Conservation (phyloP, 1,284 basidiomycete genomes). For the Athelia sp. region DNA sequence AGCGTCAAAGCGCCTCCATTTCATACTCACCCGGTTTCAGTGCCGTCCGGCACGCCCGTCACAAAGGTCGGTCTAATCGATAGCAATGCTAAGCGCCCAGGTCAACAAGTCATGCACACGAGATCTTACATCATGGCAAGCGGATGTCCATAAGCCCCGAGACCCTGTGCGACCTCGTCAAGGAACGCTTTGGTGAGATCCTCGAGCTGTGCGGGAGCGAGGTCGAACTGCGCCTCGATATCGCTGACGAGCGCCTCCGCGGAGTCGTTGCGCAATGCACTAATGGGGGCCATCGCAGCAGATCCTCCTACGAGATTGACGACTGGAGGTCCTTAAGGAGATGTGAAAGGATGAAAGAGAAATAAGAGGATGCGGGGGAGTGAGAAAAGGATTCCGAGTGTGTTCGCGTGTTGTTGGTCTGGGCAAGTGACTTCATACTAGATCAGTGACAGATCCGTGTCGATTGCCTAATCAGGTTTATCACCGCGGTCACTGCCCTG, state of each 20-base stretch:
- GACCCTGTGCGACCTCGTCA: constrained; percentile 69
- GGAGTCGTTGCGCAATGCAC: constrained; percentile 12
- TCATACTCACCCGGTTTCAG: constrained; percentile 87
- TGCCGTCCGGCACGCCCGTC: constrained; percentile 84
- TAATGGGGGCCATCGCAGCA: constrained; percentile 17
- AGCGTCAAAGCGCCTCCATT: too few relatives aligned
- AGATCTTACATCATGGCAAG: constrained; percentile 86
- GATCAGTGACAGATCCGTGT: too few relatives aligned
- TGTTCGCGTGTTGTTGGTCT: too few relatives aligned
- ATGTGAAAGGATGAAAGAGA: too few relatives aligned
- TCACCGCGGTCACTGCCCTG: too few relatives aligned
- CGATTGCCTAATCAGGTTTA: too few relatives aligned
- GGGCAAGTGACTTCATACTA: too few relatives aligned
- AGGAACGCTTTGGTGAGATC: constrained; percentile 78
- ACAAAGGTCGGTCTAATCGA: constrained; percentile 77
- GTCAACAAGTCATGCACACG: too few relatives aligned
- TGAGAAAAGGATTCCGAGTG: too few relatives aligned
- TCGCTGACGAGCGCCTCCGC: constrained; percentile 36
- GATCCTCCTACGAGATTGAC: background rate
- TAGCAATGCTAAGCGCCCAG: constrained; percentile 8
- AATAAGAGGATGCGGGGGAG: too few relatives aligned
- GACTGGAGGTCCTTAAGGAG: too few relatives aligned
- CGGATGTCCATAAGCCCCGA: constrained; percentile 66
- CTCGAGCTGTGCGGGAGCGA: constrained; percentile 56
- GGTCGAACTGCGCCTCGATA: constrained; percentile 67